Evolutionary conservation across 495 filamentous ascomycete genomes (phyloP).

Genomic region (Podospora fimiseda): DNA sequence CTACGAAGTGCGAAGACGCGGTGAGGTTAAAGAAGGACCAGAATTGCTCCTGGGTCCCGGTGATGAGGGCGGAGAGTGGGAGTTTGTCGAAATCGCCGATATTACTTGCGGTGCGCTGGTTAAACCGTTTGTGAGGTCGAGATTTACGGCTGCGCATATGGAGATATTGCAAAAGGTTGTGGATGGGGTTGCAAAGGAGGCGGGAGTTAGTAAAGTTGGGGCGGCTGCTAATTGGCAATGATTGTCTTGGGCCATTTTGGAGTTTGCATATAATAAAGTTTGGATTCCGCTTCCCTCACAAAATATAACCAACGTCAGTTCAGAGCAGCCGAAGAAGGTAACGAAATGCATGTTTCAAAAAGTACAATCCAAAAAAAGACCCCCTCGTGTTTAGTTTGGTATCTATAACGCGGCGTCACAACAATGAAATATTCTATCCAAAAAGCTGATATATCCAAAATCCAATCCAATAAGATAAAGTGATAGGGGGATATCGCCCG

Average conservation of each 20-base stretch:
- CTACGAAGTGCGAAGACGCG: conserved; percentile 28
- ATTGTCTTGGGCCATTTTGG: too few species aligned
- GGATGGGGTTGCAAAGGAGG: conserved; percentile 7
- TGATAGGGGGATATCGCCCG: too few species aligned
- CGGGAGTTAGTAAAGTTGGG: background rate
- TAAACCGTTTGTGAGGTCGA: conserved; percentile 27
- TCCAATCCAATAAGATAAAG: too few species aligned
- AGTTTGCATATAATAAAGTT: too few species aligned
- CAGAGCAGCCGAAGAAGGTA: too few species aligned
- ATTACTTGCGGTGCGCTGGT: conserved; percentile 25
- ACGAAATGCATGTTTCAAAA: too few species aligned
- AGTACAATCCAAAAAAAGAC: background rate
- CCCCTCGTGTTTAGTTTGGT: background rate
- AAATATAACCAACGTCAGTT: too few species aligned
- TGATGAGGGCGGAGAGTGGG: conserved; percentile 25
- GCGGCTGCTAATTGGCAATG: background rate
- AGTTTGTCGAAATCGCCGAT: conserved; percentile 28
- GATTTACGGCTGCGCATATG: conserved; percentile 21
- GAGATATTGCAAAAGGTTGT: conserved; percentile 22
- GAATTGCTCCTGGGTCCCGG: conserved; percentile 3
- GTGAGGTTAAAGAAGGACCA: conserved; percentile 13
- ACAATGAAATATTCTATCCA: background rate
- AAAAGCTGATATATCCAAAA: background rate
- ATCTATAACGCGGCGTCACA: background rate
- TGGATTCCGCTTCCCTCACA: too few species aligned